Conservation (phyloP, 2,329 filamentous ascomycete genomes). For the Penicillium sp. region DNA sequence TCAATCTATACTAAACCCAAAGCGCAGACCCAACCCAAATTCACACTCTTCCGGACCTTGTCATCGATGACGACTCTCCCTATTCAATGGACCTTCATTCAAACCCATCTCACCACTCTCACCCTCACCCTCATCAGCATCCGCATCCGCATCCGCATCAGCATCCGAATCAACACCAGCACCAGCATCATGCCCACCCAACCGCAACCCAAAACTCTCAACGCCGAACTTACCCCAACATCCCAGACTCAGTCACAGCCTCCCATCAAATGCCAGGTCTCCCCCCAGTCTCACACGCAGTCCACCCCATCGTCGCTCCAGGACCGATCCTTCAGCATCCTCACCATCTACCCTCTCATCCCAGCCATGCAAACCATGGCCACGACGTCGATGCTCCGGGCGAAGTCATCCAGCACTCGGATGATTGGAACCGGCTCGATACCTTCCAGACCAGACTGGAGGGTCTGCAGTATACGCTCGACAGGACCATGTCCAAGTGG, state of each 20-base stretch:
- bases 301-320: not conserved
- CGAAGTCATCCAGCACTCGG: conserved; percentile 9
- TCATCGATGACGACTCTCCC: conserved; percentile 26
- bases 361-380: not conserved
- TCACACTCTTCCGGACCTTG: conserved; percentile 26
- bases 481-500: conserved; percentile 25
- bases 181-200: not conserved
- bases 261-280: not conserved
- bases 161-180: not conserved
- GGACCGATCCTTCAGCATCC: not conserved
- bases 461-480: conserved; percentile 15
- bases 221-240: conserved; percentile 10
- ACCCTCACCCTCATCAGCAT: not conserved
- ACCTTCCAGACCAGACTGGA: conserved; percentile 21
- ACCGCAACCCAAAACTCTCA: not conserved
- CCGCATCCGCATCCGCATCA: not conserved
- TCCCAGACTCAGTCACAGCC: not conserved
- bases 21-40: conserved; percentile 23
- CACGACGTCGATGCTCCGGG: conserved; percentile 12
- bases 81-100: conserved; percentile 19
- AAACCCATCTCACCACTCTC: not conserved
- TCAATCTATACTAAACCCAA: not conserved
- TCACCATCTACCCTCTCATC: not conserved
- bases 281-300: not conserved
- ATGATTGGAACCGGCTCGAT: conserved; percentile 23